Base-by-base conservation (phyloP, 306 rosid genomes). In the Inga leiocalycina region DNA sequence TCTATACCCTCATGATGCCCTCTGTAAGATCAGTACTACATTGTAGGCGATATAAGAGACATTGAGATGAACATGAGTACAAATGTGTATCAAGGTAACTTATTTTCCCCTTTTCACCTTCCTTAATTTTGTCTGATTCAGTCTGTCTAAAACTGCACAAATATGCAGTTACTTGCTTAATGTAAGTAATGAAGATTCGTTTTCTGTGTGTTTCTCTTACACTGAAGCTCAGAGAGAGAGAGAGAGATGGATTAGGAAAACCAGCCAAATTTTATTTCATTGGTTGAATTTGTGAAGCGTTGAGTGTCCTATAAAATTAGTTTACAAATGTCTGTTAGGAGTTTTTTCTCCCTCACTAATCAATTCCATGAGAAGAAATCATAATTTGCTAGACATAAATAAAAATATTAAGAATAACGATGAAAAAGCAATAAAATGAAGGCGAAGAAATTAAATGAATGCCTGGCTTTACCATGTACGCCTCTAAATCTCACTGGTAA, bases 391-490 rank as follows among this genome's bases (percentile, higher is more conserved):
- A 35, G 35, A 83, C 10, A 72, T 17, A n/a, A 11, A 72, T 14
- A 17, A 64, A 24, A 61, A 61, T 24, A 5, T 57, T 57, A 27
- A 22, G 67, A 65, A 8, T n/a, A n/a, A 77, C 30, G 46, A 68
- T 59, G 57, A 71, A 78, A 22, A 54, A 22, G 35, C 68, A 22
- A 75, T 32, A 74, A 56, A 61, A 62, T 81, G 78, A 89, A 78
- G 71, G 43, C 84, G 82, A 89, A 88, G 79, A 88, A 89, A 39
- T 39, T 39, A 39, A 39, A 61, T 24, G 34, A 61, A 90, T 91
- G 97, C 97, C 97, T 93, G 97, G 96, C 96, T 87, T 90, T 91
- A 94, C 97, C 97, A 83, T 93, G 97, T 93, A 93, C 90, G 97
- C 97, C 97, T 56, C 88, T 56, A 79, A 83, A 41, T 39, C 51